Evolutionary conservation across 768 basidiomycete genomes (phyloP).

Genomic region (Obba rivulosa): DNA sequence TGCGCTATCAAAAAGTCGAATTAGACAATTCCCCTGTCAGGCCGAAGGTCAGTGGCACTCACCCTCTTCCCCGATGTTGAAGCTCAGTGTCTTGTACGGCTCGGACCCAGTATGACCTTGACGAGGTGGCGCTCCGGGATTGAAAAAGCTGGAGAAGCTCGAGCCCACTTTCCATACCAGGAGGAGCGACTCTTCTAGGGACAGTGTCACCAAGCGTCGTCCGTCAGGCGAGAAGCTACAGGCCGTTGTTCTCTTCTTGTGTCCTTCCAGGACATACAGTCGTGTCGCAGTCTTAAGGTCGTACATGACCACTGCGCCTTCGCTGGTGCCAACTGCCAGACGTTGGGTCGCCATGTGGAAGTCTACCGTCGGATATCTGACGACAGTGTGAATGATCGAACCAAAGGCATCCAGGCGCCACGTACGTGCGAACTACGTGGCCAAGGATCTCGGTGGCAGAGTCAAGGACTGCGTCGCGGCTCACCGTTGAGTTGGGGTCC

Average conservation of each 20-base stretch:
- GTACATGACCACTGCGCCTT: slow-evolving; percentile 94
- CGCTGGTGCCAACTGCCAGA: slow-evolving; percentile 88
- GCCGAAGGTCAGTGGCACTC: slow-evolving; percentile 16
- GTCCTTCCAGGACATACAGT: slow-evolving; percentile 91
- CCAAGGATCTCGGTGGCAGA: slow-evolving; percentile 92
- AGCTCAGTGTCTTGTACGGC: slow-evolving; percentile 84
- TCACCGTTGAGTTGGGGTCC: slow-evolving; percentile 78
- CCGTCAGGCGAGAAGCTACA: slow-evolving; percentile 95
- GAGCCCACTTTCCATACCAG: slow-evolving; percentile 96
- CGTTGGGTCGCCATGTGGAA: slow-evolving; percentile 86
- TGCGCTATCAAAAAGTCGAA: slow-evolving; percentile 32
- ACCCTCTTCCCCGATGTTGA: slow-evolving; percentile 85
- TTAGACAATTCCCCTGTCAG: too few species aligned
- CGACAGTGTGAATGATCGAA: neutral
- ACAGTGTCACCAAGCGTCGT: slow-evolving; percentile 79
- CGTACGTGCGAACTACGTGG: slow-evolving; percentile 89
- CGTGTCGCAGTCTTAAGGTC: slow-evolving; percentile 95
- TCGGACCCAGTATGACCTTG: slow-evolving; percentile 80
- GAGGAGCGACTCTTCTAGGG: slow-evolving; percentile 77
- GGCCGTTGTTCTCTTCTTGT: slow-evolving; percentile 74
- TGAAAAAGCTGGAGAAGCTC: slow-evolving; percentile 85
- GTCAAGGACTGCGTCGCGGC: slow-evolving; percentile 81
- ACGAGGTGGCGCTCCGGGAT: slow-evolving; percentile 84
- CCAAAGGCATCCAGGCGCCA: neutral
- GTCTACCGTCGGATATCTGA: slow-evolving; percentile 88